Evolutionary conservation across 2,329 filamentous ascomycete genomes (phyloP).

Genomic region (Colletotrichum tamarilloi): DNA sequence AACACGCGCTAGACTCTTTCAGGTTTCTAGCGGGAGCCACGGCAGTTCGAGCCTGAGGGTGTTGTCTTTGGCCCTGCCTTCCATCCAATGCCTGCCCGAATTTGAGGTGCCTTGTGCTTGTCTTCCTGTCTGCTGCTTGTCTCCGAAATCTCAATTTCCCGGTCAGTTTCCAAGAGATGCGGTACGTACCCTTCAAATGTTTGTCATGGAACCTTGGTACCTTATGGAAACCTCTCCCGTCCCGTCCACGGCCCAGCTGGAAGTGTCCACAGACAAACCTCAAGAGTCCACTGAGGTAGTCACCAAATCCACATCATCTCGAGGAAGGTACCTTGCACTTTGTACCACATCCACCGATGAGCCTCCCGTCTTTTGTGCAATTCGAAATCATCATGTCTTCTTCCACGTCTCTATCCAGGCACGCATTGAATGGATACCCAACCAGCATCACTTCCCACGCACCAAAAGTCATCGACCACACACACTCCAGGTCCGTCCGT

Average conservation of each 20-base stretch:
- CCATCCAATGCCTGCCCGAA: too few species aligned
- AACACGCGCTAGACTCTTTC: constrained; percentile 20
- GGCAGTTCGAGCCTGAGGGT: constrained; percentile 19
- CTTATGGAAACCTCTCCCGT: neutral
- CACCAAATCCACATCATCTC: neutral
- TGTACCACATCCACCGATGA: neutral
- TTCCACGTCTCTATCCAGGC: neutral
- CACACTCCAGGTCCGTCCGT: neutral
- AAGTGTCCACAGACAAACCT: neutral
- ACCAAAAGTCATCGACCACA: neutral
- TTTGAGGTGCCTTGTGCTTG: too few species aligned
- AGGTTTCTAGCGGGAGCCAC: constrained; percentile 20
- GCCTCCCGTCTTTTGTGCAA: neutral
- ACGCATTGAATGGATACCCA: neutral
- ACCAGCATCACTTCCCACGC: neutral
- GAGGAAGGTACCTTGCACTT: neutral
- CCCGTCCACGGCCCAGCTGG: neutral
- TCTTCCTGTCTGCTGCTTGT: too few species aligned
- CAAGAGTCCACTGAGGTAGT: neutral
- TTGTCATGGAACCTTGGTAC: neutral
- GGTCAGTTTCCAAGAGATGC: neutral
- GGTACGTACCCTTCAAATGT: neutral
- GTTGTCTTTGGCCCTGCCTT: neutral
- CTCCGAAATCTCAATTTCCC: constrained; percentile 5
- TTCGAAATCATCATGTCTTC: neutral